A percentile compares a stretch with the other conserved stretches of the same genome.
Evolutionary conservation across 192 early-diverging fungal species (phyloP).

Genomic region (Coemansia reversa): DNA sequence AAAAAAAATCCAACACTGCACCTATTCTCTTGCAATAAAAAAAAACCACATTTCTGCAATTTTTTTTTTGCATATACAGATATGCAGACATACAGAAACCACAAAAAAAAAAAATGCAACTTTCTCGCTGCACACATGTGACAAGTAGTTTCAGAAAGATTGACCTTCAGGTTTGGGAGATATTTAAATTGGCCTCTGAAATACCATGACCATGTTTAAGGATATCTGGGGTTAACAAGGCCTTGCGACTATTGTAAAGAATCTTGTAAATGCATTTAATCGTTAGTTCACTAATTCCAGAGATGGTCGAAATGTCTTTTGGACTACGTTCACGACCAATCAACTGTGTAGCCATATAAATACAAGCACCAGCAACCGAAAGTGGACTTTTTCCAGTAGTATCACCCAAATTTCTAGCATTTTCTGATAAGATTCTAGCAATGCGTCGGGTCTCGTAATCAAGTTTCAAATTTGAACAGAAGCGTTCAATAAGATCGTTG

Average conservation of each 20-base stretch:
- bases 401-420: constrained; percentile 66
- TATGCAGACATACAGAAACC: no score
- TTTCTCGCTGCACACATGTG: no score
- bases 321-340: constrained; percentile 60
- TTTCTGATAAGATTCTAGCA: constrained; percentile 62
- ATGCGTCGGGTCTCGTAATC: constrained; percentile 62
- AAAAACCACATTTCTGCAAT: no score
- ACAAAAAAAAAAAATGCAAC: no score
- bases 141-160: not conserved
- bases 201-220: constrained; percentile 9
- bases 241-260: constrained; percentile 56
- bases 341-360: constrained; percentile 77
- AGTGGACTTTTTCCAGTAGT: constrained; percentile 83
- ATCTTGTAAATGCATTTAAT: constrained; percentile 75
- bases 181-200: constrained; percentile 1
- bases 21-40: no score
- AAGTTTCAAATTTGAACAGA: constrained; percentile 71
- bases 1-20: not conserved
- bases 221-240: constrained; percentile 46
- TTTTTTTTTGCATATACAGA: no score
- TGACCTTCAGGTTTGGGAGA: not conserved
- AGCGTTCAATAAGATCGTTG: constrained; percentile 70
- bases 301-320: constrained; percentile 69
- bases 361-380: constrained; percentile 81
- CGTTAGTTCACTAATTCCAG: constrained; percentile 85